These are phyloP conservation scores for Phialophora macrospora DNA, from an alignment of 2,329 filamentous ascomycete species.

Conservation along the genomic window DNA sequence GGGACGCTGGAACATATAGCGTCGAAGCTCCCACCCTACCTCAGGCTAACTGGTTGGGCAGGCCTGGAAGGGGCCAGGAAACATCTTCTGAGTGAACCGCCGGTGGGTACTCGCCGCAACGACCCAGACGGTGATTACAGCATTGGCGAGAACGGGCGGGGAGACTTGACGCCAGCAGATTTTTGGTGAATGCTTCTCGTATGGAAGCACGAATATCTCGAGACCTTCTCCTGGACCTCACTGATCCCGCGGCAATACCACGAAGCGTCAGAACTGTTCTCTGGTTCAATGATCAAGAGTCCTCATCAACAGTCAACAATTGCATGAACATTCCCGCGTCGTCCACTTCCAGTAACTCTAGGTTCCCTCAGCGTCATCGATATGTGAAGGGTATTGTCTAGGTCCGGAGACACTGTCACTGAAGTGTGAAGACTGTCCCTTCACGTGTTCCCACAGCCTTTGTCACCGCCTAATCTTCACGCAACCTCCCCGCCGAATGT, in stretches of 20 bases:
- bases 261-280: not conserved
- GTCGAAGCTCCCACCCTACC: not conserved
- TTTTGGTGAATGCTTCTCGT: not conserved
- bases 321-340: not conserved
- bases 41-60: not conserved
- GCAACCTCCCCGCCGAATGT: not conserved
- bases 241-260: not conserved
- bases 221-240: not conserved
- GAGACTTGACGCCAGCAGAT: not conserved
- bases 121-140: not conserved
- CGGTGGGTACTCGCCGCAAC: not conserved
- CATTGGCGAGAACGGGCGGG: not conserved
- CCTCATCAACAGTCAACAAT: not conserved
- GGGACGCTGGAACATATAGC: not conserved
- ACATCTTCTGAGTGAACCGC: not conserved
- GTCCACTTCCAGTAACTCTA: not conserved
- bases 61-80: conserved; percentile 12
- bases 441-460: not conserved
- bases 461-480: not conserved
- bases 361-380: not conserved
- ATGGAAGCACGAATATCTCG: not conserved
- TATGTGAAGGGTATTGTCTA: not conserved
- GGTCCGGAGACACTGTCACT: not conserved
- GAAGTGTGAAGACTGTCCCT: not conserved
- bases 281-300: not conserved